Evolutionary conservation across 1,284 basidiomycete genomes (phyloP), one percentile per base, ranked within the genome.

Genomic region (Pyrrhoderma lamaoense): DNA sequence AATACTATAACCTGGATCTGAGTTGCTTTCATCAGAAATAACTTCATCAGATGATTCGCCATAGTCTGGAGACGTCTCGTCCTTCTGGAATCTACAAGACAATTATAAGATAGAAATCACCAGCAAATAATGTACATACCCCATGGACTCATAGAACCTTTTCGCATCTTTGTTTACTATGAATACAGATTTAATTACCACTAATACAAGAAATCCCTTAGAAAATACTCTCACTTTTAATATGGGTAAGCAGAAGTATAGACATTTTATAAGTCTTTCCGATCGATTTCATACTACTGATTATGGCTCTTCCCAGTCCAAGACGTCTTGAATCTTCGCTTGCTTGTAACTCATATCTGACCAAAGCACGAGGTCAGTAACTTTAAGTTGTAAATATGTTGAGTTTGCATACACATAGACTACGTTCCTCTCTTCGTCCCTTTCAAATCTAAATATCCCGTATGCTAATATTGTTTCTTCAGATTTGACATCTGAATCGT

Each of bases 321-420:
- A 64, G 64, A 7, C 80, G 67, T 58, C 73, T 74, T 27, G 60
- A 64, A 1, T 57, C 40, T 22, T 62, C 52, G 0, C 66, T 64
- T 4, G 88, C 73, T 60, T 89, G 87, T 5, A 89, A 62, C 51
- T 89, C 87, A 60, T 89, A 89, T 60, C 86, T 89, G 25, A 14
- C 14, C 8, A 16, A 40, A 16, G 8, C 38, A 14, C n/a, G 25
- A 31, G 21, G 16, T 38, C 13, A 45, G 18, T 51, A 35, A 11
- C 18, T n/a, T 36, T 22, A 46, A 27, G 48, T 40, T 23, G 9
- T 22, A 46, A 49, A 46, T 43, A 36, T 35, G 25, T 21, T 39
- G 22, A 18, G 36, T 22, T 25, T 23, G 57, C 66, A 36, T 59
- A 85, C 86, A 86, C 87, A 60, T 89, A 89, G 3, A 85, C 42